Conservation (phyloP, 2,329 filamentous ascomycete species). For the Nothopassalora personata region DNA sequence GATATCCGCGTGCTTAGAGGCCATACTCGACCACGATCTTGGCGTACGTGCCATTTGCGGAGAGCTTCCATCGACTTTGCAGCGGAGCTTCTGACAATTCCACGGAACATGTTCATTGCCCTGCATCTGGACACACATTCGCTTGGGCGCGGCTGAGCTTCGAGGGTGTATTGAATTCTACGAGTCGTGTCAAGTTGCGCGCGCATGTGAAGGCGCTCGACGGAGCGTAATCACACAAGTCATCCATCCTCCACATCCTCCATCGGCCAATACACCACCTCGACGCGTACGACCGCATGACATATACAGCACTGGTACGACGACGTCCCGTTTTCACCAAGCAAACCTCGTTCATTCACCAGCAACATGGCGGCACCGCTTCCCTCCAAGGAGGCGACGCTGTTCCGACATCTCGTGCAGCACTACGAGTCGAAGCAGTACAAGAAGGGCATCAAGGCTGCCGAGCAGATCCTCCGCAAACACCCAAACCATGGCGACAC, state of each 20-base stretch:
- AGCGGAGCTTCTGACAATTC: background rate
- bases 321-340: background rate
- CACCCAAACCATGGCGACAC: conserved; percentile 95
- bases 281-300: background rate
- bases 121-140: background rate
- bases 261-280: background rate
- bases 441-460: conserved; percentile 80
- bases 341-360: background rate
- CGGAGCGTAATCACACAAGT: background rate
- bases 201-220: background rate
- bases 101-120: background rate
- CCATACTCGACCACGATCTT: background rate
- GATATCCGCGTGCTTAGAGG: too few species aligned
- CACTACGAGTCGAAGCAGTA: conserved; percentile 98
- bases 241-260: background rate
- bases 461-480: conserved; percentile 94
- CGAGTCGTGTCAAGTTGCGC: too few species aligned
- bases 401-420: conserved; percentile 92
- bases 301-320: background rate
- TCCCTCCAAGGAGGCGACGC: conserved; percentile 81
- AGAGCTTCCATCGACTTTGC: background rate
- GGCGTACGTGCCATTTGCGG: background rate
- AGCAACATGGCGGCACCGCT: conserved; percentile 36
- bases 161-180: background rate
- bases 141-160: background rate